Conservation (phyloP, 2,329 filamentous ascomycete genomes). For the Stylonectria norvegica region DNA sequence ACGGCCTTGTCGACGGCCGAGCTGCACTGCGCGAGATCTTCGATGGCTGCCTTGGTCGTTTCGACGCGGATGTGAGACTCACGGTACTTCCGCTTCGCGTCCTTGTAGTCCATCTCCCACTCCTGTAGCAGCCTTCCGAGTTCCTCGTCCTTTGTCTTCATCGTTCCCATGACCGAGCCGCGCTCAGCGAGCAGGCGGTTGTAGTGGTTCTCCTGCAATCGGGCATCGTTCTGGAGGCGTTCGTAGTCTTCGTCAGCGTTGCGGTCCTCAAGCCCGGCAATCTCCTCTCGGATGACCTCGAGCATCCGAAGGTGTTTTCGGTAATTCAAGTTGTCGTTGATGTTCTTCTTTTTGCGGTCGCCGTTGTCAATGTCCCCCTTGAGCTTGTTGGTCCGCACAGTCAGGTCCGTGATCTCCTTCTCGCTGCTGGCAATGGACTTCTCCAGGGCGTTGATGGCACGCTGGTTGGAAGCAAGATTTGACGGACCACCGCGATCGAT, state of each 20-base stretch:
- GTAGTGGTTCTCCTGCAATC: constrained; percentile 62
- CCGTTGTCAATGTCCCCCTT: constrained; percentile 75
- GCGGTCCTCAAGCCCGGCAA: constrained; percentile 69
- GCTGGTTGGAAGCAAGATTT: constrained; percentile 66
- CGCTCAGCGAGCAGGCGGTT: constrained; percentile 70
- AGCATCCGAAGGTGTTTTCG: constrained; percentile 71
- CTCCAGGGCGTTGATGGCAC: constrained; percentile 66
- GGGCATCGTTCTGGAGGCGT: constrained; percentile 67
- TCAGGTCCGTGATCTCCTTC: constrained; percentile 63
- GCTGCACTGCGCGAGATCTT: constrained; percentile 80
- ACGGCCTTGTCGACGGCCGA: constrained; percentile 90
- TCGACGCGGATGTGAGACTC: constrained; percentile 85
- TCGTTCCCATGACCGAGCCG: constrained; percentile 69
- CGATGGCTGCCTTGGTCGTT: constrained; percentile 88
- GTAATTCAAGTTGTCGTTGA: constrained; percentile 83
- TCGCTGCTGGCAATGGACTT: constrained; percentile 63
- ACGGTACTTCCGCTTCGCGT: constrained; percentile 76
- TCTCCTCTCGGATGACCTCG: constrained; percentile 63
- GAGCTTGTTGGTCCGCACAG: constrained; percentile 70
- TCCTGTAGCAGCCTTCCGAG: constrained; percentile 69
- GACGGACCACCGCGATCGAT: constrained; percentile 69
- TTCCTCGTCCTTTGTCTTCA: constrained; percentile 82
- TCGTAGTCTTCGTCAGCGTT: constrained; percentile 81
- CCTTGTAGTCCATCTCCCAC: constrained; percentile 82
- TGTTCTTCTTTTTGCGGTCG: constrained; percentile 79